Evolutionary conservation across 345 rosid species (phyloP), one percentile per base, ranked within the genome.

Genomic region (Moringa oleifera): DNA sequence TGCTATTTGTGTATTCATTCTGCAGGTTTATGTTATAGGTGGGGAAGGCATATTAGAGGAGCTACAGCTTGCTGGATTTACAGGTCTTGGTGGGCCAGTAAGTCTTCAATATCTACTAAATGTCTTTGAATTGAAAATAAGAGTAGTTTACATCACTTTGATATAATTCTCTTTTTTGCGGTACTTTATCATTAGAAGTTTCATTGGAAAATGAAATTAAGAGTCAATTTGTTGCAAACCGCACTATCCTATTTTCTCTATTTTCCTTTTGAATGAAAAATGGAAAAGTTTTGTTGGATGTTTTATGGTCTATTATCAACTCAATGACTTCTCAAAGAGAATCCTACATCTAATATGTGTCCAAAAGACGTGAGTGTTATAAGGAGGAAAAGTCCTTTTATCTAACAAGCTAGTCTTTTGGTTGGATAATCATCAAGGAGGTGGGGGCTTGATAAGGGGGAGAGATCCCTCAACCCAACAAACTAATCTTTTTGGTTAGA

Each of bases 11-110:
- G 1, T 54, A 0, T 24, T 57, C 23, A 18, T 36, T 67, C 63
- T 52, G 18, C 71, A 90, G 96, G 91, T 88, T 62, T 93, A 90
- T 72, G 97, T 88, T 50, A 79, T 93, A 36, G 97, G 94, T 20
- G 86, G 89, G 16, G 96, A 90, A 59, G 98, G 97, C 58, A 72
- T 90, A 68, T 23, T 78, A 65, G 87, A 90, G 69, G 97, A 90
- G 81, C 80, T 90, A 51, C 76, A 70, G 60, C 77, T 80, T 66
- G 87, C 91, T 53, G 92, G 97, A 74, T 86, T 67, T 70, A 75
- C 81, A 23, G 94, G 74, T 67, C 83, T 90, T 68, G 97, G 98
- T 66, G 98, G 98, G 56, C 96, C 96, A 0, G 97, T 93, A 77
- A 79, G 87, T 70, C 49, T 46, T 25, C 47, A 41, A 41, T 41